Evolutionary conservation across 2,329 filamentous ascomycete genomes (phyloP).

Genomic region (Penicillium sp.): DNA sequence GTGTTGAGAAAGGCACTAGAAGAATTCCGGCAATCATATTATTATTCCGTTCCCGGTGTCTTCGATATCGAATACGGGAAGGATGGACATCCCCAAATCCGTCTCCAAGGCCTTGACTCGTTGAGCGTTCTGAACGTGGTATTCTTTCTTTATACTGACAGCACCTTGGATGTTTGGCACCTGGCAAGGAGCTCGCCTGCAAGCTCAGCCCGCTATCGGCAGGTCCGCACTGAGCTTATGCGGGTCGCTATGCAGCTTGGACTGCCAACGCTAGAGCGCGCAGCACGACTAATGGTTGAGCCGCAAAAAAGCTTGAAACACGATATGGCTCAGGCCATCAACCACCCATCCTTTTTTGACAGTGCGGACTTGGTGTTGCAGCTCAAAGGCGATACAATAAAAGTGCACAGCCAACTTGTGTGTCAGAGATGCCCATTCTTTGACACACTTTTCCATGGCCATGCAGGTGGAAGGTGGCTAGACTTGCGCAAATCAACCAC

Average conservation of each 20-base stretch:
- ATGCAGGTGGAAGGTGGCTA: conserved; percentile 82
- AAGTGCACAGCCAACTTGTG: conserved; percentile 74
- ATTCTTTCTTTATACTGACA: conserved; percentile 78
- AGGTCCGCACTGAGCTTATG: conserved; percentile 83
- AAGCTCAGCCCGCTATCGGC: conserved; percentile 70
- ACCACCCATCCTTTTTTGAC: conserved; percentile 69
- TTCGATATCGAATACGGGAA: conserved; percentile 56
- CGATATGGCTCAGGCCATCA: conserved; percentile 70
- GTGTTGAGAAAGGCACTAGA: conserved; percentile 63
- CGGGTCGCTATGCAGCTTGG: conserved; percentile 71
- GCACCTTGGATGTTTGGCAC: conserved; percentile 81
- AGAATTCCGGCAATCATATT: conserved; percentile 56
- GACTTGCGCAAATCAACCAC: conserved; percentile 59
- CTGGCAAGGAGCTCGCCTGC: conserved; percentile 65
- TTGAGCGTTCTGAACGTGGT: conserved; percentile 76
- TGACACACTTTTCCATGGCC: conserved; percentile 82
- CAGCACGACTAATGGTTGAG: conserved; percentile 70
- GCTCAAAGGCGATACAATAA: conserved; percentile 66
- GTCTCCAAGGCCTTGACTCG: conserved; percentile 70
- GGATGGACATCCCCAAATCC: conserved; percentile 57
- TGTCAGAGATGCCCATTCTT: conserved; percentile 92
- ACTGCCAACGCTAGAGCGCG: conserved; percentile 69
- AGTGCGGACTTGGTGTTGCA: conserved; percentile 78
- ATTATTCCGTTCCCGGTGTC: conserved; percentile 59
- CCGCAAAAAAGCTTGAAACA: conserved; percentile 62